phyloP scores from a whole-genome alignment of 768 basidiomycete genomes.

The Botryobasidium botryosum region DNA sequence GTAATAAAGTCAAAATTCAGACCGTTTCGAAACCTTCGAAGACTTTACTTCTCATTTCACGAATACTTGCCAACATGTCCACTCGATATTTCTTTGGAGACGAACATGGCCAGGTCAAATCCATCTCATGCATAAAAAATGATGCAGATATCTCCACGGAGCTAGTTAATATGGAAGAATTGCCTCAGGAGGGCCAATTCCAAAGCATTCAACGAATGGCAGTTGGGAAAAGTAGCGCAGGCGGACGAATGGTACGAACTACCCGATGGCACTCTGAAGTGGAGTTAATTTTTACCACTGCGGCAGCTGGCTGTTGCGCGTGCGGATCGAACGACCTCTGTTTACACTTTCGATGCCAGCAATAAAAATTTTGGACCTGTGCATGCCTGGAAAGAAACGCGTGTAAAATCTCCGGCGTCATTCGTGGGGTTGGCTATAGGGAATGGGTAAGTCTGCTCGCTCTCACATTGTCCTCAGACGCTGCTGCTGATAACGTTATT shows the following conservation, averaged over 20 bases:
- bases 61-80: too few species aligned
- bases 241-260: conserved; percentile 6
- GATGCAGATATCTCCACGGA: not conserved
- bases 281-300: not conserved
- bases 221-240: conserved; percentile 3
- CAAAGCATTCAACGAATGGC: conserved; percentile 7
- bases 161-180: not conserved
- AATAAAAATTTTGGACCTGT: conserved; percentile 23
- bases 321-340: conserved; percentile 36
- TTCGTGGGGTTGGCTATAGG: conserved; percentile 46
- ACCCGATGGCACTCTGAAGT: not conserved
- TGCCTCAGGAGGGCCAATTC: not conserved
- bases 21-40: too few species aligned
- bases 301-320: conserved; percentile 45
- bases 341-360: conserved; percentile 29
- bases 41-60: too few species aligned
- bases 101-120: conserved; percentile 61
- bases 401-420: conserved; percentile 31
- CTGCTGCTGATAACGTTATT: not conserved
- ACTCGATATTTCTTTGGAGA: conserved; percentile 58
- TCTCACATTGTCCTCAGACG: not conserved
- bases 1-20: too few species aligned
- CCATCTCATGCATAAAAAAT: conserved; percentile 26
- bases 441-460: conserved; percentile 28
- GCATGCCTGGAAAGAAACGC: conserved; percentile 47